phyloP scores from a whole-genome alignment of 805 yeast species.

The Saccharomycopsis synnaedendra region DNA sequence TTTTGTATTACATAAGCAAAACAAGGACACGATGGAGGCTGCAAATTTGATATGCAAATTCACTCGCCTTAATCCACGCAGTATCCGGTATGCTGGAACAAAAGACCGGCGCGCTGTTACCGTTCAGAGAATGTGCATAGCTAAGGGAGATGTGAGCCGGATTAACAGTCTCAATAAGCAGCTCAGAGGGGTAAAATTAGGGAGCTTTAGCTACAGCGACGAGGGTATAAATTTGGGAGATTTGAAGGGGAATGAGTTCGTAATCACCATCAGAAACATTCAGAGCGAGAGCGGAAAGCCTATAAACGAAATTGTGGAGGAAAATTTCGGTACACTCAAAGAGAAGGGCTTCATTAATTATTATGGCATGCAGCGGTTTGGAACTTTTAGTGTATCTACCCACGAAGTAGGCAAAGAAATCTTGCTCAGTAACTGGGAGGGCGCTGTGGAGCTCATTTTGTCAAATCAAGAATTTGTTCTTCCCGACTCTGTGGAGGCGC shows the following conservation, averaged over 20 bases:
- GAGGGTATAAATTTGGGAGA: constrained; percentile 66
- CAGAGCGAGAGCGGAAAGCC: background rate
- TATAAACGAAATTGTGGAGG: constrained; percentile 36
- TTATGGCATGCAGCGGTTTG: constrained; percentile 97
- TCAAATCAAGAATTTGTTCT: constrained; percentile 77
- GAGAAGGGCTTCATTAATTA: constrained; percentile 81
- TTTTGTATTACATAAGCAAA: constrained; percentile 81
- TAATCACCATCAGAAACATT: constrained; percentile 74
- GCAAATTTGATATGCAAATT: constrained; percentile 64
- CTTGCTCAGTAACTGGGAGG: constrained; percentile 64
- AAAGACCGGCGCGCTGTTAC: constrained; percentile 96
- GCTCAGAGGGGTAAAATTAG: constrained; percentile 66
- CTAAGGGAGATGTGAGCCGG: constrained; percentile 61
- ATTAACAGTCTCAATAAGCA: constrained; percentile 67
- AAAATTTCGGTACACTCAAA: constrained; percentile 46
- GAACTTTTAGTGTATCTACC: constrained; percentile 89
- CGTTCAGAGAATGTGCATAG: constrained; percentile 66
- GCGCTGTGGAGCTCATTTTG: constrained; percentile 66
- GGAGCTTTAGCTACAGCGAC: constrained; percentile 63
- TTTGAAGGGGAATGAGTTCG: constrained; percentile 78
- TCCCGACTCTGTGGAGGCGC: constrained; percentile 76
- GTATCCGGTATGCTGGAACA: constrained; percentile 82
- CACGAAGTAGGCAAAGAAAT: constrained; percentile 73
- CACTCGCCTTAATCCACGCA: constrained; percentile 60
- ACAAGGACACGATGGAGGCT: constrained; percentile 96